Evolutionary conservation across 2,329 filamentous ascomycete species (phyloP).

Genomic region (Cytospora leucostoma): DNA sequence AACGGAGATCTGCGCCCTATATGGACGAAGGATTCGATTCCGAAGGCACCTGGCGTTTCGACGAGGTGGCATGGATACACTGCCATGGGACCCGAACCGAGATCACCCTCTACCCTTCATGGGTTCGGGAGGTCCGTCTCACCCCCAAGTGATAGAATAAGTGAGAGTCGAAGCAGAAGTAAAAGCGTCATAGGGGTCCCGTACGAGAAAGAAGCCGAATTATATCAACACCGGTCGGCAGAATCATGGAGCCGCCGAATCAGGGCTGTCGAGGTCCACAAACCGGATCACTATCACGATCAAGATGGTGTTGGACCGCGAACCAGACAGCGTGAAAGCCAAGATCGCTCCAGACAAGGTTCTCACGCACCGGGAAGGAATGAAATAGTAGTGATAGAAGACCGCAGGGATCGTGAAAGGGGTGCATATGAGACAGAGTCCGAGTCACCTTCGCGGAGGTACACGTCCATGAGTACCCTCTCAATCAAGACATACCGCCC

Average conservation of each 20-base stretch:
- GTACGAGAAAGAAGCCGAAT: neutral
- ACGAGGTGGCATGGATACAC: neutral
- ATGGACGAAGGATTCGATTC: conserved; percentile 30
- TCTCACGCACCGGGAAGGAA: no score
- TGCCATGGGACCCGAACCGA: neutral
- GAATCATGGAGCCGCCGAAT: neutral
- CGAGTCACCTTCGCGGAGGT: neutral
- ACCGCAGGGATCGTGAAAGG: no score
- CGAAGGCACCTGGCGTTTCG: neutral
- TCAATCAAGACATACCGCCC: neutral
- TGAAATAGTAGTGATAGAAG: no score
- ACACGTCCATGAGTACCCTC: neutral
- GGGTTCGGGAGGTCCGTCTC: neutral
- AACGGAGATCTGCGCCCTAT: conserved; percentile 36
- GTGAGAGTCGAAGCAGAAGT: no score
- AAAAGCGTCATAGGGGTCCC: neutral
- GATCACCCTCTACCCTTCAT: neutral
- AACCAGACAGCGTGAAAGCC: no score
- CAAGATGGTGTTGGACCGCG: no score
- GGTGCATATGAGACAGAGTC: neutral
- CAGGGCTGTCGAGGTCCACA: neutral
- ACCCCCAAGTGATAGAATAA: neutral
- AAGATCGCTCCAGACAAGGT: no score
- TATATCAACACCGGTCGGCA: neutral
- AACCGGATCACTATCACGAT: no score